A percentile compares a stretch with the other conserved stretches of the same genome.
phyloP scores from a whole-genome alignment of 1,284 basidiomycete genomes.

The Pascua sp. region DNA sequence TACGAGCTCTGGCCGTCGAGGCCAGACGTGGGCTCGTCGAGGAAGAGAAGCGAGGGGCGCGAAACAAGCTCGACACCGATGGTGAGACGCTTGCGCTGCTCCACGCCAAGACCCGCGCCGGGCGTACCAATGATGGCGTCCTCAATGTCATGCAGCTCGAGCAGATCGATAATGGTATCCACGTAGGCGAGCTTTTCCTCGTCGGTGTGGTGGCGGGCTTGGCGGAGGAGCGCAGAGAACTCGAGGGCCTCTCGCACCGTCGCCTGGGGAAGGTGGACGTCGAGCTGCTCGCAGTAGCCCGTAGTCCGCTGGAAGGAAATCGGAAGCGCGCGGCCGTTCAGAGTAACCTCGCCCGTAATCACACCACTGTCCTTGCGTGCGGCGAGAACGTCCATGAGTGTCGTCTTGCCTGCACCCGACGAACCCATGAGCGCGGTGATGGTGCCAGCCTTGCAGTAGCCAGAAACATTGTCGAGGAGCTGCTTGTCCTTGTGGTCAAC shows the following conservation, averaged over 20 bases:
- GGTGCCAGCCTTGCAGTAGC: constrained; percentile 54
- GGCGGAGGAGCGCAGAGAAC: constrained; percentile 77
- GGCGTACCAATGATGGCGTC: constrained; percentile 54
- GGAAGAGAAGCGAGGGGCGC: constrained; percentile 47
- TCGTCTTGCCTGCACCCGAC: constrained; percentile 50
- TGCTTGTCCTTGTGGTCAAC: constrained; percentile 43
- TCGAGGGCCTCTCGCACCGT: constrained; percentile 73
- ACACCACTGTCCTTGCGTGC: constrained; percentile 46
- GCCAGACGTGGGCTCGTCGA: constrained; percentile 56
- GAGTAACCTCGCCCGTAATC: constrained; percentile 49
- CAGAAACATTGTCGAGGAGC: constrained; percentile 53
- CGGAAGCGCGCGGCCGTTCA: constrained; percentile 52
- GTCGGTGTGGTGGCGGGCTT: constrained; percentile 62
- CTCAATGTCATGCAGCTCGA: constrained; percentile 53
- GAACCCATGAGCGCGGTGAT: constrained; percentile 54
- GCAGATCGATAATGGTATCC: constrained; percentile 54
- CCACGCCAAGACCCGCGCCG: constrained; percentile 49
- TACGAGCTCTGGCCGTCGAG: constrained; percentile 60
- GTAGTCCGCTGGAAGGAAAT: constrained; percentile 55
- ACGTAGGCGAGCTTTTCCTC: constrained; percentile 56
- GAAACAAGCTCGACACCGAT: constrained; percentile 53
- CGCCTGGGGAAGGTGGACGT: constrained; percentile 39
- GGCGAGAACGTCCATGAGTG: constrained; percentile 52
- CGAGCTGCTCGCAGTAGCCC: constrained; percentile 50
- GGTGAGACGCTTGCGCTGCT: constrained; percentile 55